phyloP scores from a whole-genome alignment of 2,329 filamentous ascomycete species.

The Epichloe festucae region DNA sequence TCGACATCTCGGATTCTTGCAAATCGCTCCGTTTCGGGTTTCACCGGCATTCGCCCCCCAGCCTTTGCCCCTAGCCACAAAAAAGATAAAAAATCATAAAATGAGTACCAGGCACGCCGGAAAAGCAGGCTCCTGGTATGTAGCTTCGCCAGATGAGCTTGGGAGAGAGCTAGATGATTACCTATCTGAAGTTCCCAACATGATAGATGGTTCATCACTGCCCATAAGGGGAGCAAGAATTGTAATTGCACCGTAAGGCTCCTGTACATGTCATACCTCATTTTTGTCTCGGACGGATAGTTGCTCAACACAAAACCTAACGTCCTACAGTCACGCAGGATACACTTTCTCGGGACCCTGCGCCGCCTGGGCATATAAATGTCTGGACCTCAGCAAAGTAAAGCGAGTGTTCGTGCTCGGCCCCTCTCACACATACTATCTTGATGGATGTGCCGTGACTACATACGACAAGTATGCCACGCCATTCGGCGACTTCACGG shows the following conservation, averaged over 20 bases:
- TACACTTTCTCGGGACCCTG: slow-evolving; percentile 85
- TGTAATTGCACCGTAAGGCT: slow-evolving; percentile 84
- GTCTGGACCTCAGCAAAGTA: slow-evolving; percentile 65
- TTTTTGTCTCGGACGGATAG: no score
- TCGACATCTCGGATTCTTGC: not conserved
- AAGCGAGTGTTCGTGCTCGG: slow-evolving; percentile 89
- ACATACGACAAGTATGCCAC: slow-evolving; percentile 59
- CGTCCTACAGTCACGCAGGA: slow-evolving; percentile 63
- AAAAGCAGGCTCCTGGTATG: slow-evolving; percentile 87
- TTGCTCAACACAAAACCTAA: not conserved
- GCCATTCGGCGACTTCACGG: slow-evolving; percentile 54
- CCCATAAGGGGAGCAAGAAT: slow-evolving; percentile 66
- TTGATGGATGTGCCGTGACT: slow-evolving; percentile 65
- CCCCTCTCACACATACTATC: slow-evolving; percentile 78
- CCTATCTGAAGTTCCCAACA: slow-evolving; percentile 56
- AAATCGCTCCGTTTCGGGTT: no score
- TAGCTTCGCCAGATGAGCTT: slow-evolving; percentile 44
- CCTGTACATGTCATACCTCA: not conserved
- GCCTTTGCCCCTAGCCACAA: no score
- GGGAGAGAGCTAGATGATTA: slow-evolving; percentile 58
- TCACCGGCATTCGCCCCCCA: not conserved
- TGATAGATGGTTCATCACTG: slow-evolving; percentile 43
- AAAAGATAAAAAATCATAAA: not conserved
- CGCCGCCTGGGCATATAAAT: slow-evolving; percentile 90
- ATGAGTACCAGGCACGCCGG: slow-evolving; percentile 12